Conservation (phyloP, 1,139 yeast genomes). For the Yamadazyma sp. region DNA sequence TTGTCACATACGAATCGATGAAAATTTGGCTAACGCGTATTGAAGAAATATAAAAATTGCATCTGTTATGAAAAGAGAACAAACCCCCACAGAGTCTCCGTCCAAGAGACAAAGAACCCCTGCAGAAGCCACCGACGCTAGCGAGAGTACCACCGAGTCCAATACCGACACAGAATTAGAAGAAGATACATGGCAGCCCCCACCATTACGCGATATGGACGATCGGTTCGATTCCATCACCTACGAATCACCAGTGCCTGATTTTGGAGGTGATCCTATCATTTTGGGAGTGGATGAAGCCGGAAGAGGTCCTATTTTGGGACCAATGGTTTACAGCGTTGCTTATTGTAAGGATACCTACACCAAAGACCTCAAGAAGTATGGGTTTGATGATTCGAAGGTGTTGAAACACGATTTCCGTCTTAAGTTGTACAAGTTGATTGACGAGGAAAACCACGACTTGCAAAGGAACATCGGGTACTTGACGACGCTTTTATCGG, state of each 20-base stretch:
- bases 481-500: conserved; percentile 82
- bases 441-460: conserved; percentile 50
- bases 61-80: conserved; percentile 6
- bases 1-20: conserved; percentile 60
- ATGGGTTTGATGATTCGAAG: conserved; percentile 92
- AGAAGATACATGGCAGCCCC: conserved; percentile 28
- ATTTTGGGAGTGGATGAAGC: conserved; percentile 96
- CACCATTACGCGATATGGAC: conserved; percentile 27
- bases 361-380: conserved; percentile 50
- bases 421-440: conserved; percentile 54
- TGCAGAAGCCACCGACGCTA: neutral
- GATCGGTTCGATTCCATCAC: conserved; percentile 33
- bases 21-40: conserved; percentile 19
- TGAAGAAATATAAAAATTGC: conserved; percentile 2
- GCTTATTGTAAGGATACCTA: conserved; percentile 69
- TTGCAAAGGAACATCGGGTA: conserved; percentile 72
- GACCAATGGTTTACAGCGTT: conserved; percentile 96
- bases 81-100: conserved; percentile 1
- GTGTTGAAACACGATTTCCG: conserved; percentile 75
- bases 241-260: conserved; percentile 35
- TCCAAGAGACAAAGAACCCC: neutral
- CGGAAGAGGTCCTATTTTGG: conserved; percentile 95
- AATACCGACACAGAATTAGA: neutral
- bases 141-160: neutral
- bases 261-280: conserved; percentile 20